Percentiles rank a stretch among this genome's conserved stretches.
Conservation (phyloP, 139 green algal species). For the Chlorella ohadii region DNA sequence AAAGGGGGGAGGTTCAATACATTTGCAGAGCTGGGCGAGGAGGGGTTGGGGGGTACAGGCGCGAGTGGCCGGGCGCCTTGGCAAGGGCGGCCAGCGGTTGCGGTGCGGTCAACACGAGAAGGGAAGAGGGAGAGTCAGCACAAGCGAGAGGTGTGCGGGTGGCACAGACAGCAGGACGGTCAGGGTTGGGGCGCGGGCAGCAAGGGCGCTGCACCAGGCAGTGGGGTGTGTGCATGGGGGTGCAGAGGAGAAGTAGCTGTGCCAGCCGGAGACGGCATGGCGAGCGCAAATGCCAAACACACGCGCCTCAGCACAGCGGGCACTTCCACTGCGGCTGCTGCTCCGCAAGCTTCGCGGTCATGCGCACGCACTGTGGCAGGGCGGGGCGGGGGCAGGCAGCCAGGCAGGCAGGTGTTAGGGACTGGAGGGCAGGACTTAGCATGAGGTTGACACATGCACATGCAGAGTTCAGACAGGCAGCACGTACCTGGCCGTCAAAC, state of each 20-base stretch:
- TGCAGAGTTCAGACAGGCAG: no score
- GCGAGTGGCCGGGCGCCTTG: not conserved
- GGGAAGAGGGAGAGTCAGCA: not conserved
- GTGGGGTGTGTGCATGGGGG: no score
- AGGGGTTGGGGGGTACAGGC: not conserved
- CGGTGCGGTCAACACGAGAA: not conserved
- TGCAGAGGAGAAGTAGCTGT: no score
- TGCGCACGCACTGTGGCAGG: conserved; percentile 34
- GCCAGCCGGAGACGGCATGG: no score
- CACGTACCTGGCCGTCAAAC: conserved; percentile 36
- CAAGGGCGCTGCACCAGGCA: no score
- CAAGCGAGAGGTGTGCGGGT: not conserved
- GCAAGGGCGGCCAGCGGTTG: not conserved
- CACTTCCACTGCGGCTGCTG: conserved; percentile 39
- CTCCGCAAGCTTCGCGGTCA: conserved; percentile 35
- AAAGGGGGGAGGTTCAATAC: not conserved
- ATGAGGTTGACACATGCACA: no score
- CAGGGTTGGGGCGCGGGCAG: no score
- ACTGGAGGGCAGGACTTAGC: no score
- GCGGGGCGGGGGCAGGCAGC: no score
- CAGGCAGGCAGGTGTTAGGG: no score
- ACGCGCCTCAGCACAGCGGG: conserved; percentile 25
- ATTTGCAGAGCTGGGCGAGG: not conserved
- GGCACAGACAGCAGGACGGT: no score
- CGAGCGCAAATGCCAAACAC: no score